These are phyloP conservation scores for Moringa oleifera DNA, from an alignment of 345 rosid genomes.

Conservation along the genomic window DNA sequence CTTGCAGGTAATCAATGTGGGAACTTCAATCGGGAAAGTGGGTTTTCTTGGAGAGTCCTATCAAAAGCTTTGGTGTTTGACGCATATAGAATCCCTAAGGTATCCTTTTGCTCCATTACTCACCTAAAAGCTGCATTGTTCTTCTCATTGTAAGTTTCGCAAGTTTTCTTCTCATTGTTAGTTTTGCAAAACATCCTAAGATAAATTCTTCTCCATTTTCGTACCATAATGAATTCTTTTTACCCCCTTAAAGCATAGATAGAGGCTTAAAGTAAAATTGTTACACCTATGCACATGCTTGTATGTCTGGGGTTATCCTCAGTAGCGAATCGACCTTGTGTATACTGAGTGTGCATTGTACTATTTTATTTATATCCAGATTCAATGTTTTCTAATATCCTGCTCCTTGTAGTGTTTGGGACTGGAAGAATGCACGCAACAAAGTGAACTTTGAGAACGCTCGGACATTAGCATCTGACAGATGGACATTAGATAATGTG, in stretches of 20 bases:
- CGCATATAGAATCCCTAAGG: slow-evolving; percentile 91
- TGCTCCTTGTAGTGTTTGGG: slow-evolving; percentile 57
- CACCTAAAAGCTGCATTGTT: too few species aligned
- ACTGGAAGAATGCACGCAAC: slow-evolving; percentile 62
- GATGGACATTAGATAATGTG: slow-evolving; percentile 71
- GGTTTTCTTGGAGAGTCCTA: slow-evolving; percentile 66
- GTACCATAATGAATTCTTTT: too few species aligned
- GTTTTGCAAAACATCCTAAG: background rate
- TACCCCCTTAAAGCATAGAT: too few species aligned
- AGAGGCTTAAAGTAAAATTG: too few species aligned
- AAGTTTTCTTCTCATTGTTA: background rate
- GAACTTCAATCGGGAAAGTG: slow-evolving; percentile 79
- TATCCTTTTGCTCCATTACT: slow-evolving; percentile 19
- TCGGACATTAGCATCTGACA: slow-evolving; percentile 69
- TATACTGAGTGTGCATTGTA: background rate
- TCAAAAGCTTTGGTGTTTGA: slow-evolving; percentile 87
- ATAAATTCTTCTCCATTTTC: slow-evolving; percentile 3
- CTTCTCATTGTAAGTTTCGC: background rate
- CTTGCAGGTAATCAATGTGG: slow-evolving; percentile 80
- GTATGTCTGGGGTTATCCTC: background rate
- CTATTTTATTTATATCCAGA: too few species aligned
- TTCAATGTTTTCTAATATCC: background rate
- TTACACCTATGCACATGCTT: too few species aligned
- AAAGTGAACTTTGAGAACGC: slow-evolving; percentile 66
- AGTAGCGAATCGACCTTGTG: too few species aligned